Conservation (phyloP, 495 filamentous ascomycete genomes). For the Lophium mytilinum region DNA sequence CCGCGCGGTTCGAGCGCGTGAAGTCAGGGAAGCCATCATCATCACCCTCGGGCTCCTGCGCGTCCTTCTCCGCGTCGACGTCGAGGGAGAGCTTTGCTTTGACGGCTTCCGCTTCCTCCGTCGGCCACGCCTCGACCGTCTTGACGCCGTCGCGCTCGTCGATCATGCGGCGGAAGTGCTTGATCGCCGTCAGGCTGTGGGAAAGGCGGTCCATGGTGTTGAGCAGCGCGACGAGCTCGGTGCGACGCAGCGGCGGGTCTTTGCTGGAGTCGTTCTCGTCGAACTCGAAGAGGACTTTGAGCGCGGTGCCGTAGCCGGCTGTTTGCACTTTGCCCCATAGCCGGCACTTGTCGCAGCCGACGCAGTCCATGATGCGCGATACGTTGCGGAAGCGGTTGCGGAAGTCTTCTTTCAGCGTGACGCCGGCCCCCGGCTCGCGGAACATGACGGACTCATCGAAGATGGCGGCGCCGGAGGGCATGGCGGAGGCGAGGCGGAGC, state of each 20-base stretch:
- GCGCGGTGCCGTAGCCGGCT: slow-evolving; percentile 84
- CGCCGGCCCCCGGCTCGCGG: slow-evolving; percentile 57
- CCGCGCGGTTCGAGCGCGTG: slow-evolving; percentile 25
- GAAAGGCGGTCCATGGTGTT: slow-evolving; percentile 87
- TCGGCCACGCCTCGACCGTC: slow-evolving; percentile 14
- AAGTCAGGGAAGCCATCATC: slow-evolving; percentile 35
- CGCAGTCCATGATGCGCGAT: slow-evolving; percentile 94
- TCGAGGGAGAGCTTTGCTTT: slow-evolving; percentile 13
- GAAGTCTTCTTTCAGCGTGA: slow-evolving; percentile 86
- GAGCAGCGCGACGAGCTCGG: slow-evolving; percentile 86
- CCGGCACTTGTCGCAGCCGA: slow-evolving; percentile 96
- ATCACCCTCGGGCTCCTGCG: slow-evolving; percentile 34
- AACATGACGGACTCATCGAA: slow-evolving; percentile 97
- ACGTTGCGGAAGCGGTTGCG: slow-evolving; percentile 95
- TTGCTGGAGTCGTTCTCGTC: slow-evolving; percentile 63
- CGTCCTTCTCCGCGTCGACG: background rate
- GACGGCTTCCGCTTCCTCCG: background rate
- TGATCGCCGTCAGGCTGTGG: slow-evolving; percentile 64
- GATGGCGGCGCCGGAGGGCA: slow-evolving; percentile 62
- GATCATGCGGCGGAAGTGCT: slow-evolving; percentile 64
- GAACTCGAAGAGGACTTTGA: slow-evolving; percentile 95
- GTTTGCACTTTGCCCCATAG: slow-evolving; percentile 98
- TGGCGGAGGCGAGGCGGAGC: slow-evolving; percentile 55
- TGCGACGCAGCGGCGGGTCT: slow-evolving; percentile 71
- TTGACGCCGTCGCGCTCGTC: slow-evolving; percentile 43